Base-by-base conservation (phyloP, 2,329 filamentous ascomycete genomes). In the Intubia oerlemansii region DNA sequence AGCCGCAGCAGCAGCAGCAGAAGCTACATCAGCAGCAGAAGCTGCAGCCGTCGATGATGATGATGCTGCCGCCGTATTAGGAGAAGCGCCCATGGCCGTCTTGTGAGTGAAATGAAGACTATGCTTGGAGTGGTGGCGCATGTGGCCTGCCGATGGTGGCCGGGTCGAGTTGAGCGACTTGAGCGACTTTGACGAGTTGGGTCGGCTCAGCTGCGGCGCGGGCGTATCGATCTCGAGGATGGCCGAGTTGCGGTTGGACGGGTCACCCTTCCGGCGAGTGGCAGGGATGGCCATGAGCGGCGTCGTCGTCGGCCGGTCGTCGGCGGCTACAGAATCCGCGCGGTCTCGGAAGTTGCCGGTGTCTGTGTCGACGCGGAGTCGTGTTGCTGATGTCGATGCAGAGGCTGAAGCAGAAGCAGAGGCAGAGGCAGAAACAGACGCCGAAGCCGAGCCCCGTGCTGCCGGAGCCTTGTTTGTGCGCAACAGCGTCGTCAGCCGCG, bases 141-240 rank as follows among this genome's bases (percentile, higher is more conserved):
- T 80, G 46, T 93, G 85, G 7, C 72, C 61, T 1, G 56, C 79
- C 2, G 82, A 88, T 37, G 81, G 70, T 10, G 81, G 75, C 21
- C 82, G 67, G 10, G 62, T 66, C 7, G 55, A 47, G 44, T 77
- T 57, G 7, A 74, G 56, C 0, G 82, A 81, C 39, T 77, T 82
- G 14, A 95, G 52, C 7, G 88, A 95, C 30, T 84, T 69, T 4
- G 85, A 91, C 1, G 88, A 98, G 35, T 77, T 79, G n/a, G 88
- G 85, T n/a, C 88, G 66, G 36, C 77, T 76, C 17, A 93, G 58
- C 31, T 80, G 74, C 18, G 80, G 77, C n/a, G n/a, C n/a, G 12
- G 80, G 77, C 12, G 70, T 66, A 41, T 88, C 82, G 32, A 95
- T 88, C 48, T 98, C 88, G 15, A 98, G 60, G 22, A 95, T 65